Percentiles rank a stretch among this genome's conserved stretches.
These are phyloP conservation scores for Hysterium pulicare DNA, from an alignment of 2,329 filamentous ascomycete genomes.

Conservation along the genomic window DNA sequence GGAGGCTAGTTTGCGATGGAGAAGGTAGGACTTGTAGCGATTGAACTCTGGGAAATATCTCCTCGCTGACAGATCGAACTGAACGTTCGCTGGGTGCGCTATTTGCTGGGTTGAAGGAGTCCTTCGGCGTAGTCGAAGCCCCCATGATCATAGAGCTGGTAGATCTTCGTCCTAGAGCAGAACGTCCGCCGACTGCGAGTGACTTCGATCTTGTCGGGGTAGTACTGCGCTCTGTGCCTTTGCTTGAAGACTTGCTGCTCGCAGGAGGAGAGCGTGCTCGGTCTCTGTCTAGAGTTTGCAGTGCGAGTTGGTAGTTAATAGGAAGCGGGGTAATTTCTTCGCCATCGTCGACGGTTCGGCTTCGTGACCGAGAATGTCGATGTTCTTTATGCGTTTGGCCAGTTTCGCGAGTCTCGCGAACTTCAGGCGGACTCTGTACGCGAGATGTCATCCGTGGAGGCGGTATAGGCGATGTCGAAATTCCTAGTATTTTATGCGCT, in stretches of 20 bases:
- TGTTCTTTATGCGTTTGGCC: constrained; percentile 12
- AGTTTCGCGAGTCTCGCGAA: constrained; percentile 12
- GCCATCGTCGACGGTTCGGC: constrained; percentile 32
- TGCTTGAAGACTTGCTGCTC: constrained; percentile 22
- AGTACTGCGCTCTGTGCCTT: constrained; percentile 17
- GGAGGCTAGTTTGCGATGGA: constrained; percentile 23
- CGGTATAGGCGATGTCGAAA: constrained; percentile 20
- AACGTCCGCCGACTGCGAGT: constrained; percentile 28
- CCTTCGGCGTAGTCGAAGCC: constrained; percentile 20
- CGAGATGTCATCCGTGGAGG: constrained; percentile 18
- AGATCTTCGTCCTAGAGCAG: constrained; percentile 23
- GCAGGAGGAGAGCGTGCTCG: constrained; percentile 14
- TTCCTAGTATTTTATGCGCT: constrained; percentile 42
- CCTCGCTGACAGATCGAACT: constrained; percentile 29
- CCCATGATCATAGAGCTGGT: constrained; percentile 22
- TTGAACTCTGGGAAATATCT: constrained; percentile 23
- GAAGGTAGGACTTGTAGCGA: constrained; percentile 22
- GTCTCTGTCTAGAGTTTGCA: constrained; percentile 30
- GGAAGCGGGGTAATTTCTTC: constrained; percentile 34
- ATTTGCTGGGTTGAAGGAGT: constrained; percentile 24
- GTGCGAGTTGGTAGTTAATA: constrained; percentile 39
- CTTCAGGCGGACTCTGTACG: constrained; percentile 10
- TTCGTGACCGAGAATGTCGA: constrained; percentile 26
- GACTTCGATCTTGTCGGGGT: constrained; percentile 25
- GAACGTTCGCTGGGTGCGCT: constrained; percentile 15